Evolutionary conservation across 345 rosid genomes (phyloP), one percentile per base, ranked within the genome.

Genomic region (Syzygium aqueum): DNA sequence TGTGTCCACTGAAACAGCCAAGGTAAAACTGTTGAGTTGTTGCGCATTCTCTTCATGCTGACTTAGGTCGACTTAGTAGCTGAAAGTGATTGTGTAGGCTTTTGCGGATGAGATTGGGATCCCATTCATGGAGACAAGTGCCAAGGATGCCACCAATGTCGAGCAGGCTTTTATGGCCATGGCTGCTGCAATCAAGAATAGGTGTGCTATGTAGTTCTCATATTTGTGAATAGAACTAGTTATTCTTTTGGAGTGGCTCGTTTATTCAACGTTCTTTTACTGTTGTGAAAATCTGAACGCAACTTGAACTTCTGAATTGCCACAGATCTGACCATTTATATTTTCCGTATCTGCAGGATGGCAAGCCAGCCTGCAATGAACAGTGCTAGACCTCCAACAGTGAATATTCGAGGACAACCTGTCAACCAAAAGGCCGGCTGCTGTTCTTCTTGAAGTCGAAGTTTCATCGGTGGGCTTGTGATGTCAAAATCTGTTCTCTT

Each of bases 331-430:
- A 28, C 61, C 30, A 7, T 85, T 17, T 53, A 52, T 33, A 53
- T 33, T 30, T 53, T 52, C 33, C 28, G 4, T 53, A 11, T 84
- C 46, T 88, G 87, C 93, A 97, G 99, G 95, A 96, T 97, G 99
- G 99, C 98, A 16, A 96, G 97, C 90, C 99, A 97, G 91, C 99
- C 99, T 17, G 93, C 95, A 15, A 87, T 89, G 88, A 92, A 91
- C 92, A 93, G 92, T 49, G 93, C 97, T 7, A 94, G 97, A 90
- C 99, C 97, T 57, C 95, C 99, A 49, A 96, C 98, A 1, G 99
- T 97, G 89, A 97, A 96, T 93, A 95, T 97, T 80, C 94, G 97
- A 56, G 99, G 99, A 85, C 98, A 96, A 90, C 97, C 98, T 12
- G 96, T 97, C 23, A 95, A 93, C 94, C 99, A 97, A 92, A 97